Percentiles rank a stretch among this genome's conserved stretches.
These are phyloP conservation scores for Tetrapisispora phaffii DNA, from an alignment of 805 yeast species.

Conservation along the genomic window DNA sequence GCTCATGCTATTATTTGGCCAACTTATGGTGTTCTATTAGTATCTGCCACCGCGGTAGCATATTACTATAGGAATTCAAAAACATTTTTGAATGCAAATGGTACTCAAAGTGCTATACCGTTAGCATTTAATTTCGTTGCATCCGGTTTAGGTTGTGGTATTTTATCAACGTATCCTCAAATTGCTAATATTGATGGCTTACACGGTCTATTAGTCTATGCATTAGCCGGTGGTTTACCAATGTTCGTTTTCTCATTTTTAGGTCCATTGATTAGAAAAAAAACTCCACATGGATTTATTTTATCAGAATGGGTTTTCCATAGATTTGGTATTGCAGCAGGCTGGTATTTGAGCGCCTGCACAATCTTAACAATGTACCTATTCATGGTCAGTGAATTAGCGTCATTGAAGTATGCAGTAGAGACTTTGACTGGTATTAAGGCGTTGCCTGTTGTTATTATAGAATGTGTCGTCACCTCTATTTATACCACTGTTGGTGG, in stretches of 20 bases:
- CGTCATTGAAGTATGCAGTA: constrained; percentile 70
- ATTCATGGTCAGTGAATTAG: constrained; percentile 78
- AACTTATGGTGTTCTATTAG: constrained; percentile 46
- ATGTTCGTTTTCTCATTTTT: constrained; percentile 70
- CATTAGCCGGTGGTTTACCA: constrained; percentile 72
- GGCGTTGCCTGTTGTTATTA: constrained; percentile 72
- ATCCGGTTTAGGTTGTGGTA: constrained; percentile 89
- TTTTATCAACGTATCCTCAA: constrained; percentile 74
- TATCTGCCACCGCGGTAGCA: constrained; percentile 51
- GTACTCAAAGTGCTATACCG: constrained; percentile 72
- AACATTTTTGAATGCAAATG: constrained; percentile 65
- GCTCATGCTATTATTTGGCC: constrained; percentile 57
- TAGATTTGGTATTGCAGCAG: constrained; percentile 64
- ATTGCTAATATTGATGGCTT: constrained; percentile 80
- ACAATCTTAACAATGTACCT: constrained; percentile 78
- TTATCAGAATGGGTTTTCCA: constrained; percentile 90
- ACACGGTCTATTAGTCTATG: constrained; percentile 78
- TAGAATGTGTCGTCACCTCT: constrained; percentile 79
- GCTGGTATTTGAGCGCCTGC: constrained; percentile 66
- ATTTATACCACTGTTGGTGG: constrained; percentile 86
- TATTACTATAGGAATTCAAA: constrained; percentile 42
- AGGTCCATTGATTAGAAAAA: constrained; percentile 70
- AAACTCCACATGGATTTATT: constrained; percentile 85
- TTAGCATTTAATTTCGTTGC: constrained; percentile 84
- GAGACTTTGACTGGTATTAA: constrained; percentile 67